Percentiles rank a stretch among this genome's conserved stretches.
Conservation (phyloP, 331 rosid species). For the Quercus tomentella region DNA sequence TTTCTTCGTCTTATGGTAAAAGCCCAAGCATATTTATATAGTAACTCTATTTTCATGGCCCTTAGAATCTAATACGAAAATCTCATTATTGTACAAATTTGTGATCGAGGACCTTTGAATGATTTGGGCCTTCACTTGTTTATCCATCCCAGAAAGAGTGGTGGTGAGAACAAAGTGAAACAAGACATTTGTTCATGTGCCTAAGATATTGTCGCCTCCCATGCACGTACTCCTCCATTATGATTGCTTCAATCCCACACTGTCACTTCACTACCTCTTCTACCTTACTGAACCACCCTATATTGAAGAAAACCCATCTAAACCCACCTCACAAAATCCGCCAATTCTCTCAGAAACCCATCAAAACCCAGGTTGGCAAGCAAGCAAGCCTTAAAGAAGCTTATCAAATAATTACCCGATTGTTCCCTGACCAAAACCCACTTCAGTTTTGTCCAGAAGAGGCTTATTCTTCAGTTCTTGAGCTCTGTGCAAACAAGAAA, state of each 20-base stretch:
- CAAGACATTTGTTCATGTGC: background rate
- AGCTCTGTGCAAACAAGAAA: slow-evolving; percentile 50
- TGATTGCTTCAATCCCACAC: slow-evolving; percentile 29
- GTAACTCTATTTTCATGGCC: too few relatives aligned
- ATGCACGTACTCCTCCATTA: slow-evolving; percentile 19
- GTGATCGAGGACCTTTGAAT: too few relatives aligned
- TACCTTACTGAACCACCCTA: background rate
- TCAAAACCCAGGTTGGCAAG: slow-evolving; percentile 16
- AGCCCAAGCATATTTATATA: too few relatives aligned
- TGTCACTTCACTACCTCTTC: slow-evolving; percentile 8
- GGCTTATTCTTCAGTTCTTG: slow-evolving; percentile 55
- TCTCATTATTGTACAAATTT: too few relatives aligned
- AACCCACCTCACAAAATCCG: slow-evolving; percentile 13
- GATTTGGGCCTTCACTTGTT: too few relatives aligned
- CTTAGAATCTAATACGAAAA: too few relatives aligned
- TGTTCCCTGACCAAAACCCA: slow-evolving; percentile 12
- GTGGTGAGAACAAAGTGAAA: too few relatives aligned
- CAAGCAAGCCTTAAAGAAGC: slow-evolving; percentile 35
- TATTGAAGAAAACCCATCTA: slow-evolving; percentile 8
- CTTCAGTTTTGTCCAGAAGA: slow-evolving; percentile 26
- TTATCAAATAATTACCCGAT: slow-evolving; percentile 32
- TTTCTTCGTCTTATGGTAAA: too few relatives aligned
- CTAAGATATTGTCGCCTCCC: slow-evolving; percentile 1
- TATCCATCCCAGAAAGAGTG: too few relatives aligned
- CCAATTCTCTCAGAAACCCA: slow-evolving; percentile 24